These are phyloP conservation scores for Paecilomyces niveus DNA, from an alignment of 2,329 filamentous ascomycete species.

Conservation along the genomic window DNA sequence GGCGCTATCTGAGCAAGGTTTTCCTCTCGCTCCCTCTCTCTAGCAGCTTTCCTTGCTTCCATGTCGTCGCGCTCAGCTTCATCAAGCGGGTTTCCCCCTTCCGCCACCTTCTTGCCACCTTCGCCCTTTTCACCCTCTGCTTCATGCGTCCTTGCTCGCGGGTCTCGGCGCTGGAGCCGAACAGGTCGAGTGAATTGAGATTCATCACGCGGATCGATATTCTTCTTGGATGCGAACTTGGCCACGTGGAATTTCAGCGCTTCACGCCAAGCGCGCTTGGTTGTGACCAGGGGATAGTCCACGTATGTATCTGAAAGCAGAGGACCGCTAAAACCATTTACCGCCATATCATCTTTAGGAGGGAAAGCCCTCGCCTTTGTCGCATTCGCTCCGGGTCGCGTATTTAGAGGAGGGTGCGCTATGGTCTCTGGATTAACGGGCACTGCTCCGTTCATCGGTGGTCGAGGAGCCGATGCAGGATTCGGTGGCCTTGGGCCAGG, in stretches of 20 bases:
- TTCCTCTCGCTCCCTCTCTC: constrained; percentile 76
- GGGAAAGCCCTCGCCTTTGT: constrained; percentile 14
- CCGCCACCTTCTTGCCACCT: constrained; percentile 29
- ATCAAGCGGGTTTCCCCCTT: constrained; percentile 47
- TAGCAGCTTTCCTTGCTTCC: constrained; percentile 60
- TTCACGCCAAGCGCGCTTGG: constrained; percentile 71
- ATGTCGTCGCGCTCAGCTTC: constrained; percentile 58
- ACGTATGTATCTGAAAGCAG: constrained; percentile 33
- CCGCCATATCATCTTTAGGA: constrained; percentile 22
- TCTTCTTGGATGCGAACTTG: constrained; percentile 61
- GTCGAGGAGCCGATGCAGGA: constrained; percentile 10
- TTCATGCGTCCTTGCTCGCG: constrained; percentile 53
- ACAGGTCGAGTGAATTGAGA: constrained; percentile 82
- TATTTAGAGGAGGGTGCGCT: constrained; percentile 5
- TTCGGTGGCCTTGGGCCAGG: constrained; percentile 18
- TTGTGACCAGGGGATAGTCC: constrained; percentile 69
- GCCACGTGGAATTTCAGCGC: constrained; percentile 82
- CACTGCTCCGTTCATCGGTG: constrained; percentile 13
- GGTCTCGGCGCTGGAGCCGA: constrained; percentile 81
- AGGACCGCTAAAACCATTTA: constrained; percentile 37
- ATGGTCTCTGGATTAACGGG: constrained; percentile 17
- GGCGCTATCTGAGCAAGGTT: constrained; percentile 93
- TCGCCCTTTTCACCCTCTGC: constrained; percentile 44
- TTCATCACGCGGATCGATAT: constrained; percentile 65
- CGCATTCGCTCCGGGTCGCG: constrained; percentile 11